Evolutionary conservation across 2,329 filamentous ascomycete genomes (phyloP).

Genomic region (Alternaria novae-zelandiae): DNA sequence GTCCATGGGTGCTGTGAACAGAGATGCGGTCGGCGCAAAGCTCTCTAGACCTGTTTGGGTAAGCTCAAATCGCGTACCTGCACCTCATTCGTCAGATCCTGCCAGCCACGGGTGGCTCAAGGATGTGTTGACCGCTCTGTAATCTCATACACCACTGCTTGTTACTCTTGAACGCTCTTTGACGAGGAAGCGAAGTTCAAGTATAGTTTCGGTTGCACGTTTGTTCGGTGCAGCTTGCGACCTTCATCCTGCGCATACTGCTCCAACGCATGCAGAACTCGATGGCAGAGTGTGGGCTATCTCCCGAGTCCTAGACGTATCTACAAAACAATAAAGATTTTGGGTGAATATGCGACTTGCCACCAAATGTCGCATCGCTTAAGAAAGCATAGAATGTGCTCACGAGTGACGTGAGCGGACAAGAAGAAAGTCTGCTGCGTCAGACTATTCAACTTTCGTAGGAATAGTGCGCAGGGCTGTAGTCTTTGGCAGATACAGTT

Average conservation of each 20-base stretch:
- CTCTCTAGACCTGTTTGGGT: neutral
- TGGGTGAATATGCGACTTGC: neutral
- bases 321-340: neutral
- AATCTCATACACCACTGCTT: neutral
- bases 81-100: conserved; percentile 2
- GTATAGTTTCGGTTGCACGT: neutral
- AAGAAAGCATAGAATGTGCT: neutral
- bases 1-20: neutral
- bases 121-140: conserved; percentile 4
- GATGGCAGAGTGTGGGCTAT: neutral
- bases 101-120: conserved; percentile 1
- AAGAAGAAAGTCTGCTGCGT: neutral
- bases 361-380: neutral
- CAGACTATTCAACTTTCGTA: neutral
- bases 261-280: neutral
- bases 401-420: neutral
- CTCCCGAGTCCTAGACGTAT: neutral
- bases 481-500: neutral
- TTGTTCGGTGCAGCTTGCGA: neutral
- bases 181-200: neutral
- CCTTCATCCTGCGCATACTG: neutral
- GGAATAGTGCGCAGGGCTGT: neutral
- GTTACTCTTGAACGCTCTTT: neutral
- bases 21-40: conserved; percentile 4
- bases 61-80: neutral